Conservation (phyloP, 2,329 filamentous ascomycete genomes). For the Talaromyces sp. region DNA sequence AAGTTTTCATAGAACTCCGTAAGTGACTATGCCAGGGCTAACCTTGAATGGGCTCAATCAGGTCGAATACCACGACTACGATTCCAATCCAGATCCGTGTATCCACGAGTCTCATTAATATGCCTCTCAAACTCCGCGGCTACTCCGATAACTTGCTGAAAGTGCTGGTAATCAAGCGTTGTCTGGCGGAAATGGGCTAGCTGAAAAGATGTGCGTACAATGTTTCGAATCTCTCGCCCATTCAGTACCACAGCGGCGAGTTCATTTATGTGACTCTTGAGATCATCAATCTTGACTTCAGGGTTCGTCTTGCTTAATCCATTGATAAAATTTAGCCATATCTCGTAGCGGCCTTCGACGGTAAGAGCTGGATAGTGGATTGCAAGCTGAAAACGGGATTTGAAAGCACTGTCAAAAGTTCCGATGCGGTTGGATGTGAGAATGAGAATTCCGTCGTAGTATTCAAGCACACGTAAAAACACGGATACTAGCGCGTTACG, state of each 20-base stretch:
- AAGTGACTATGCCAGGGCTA: too few relatives aligned
- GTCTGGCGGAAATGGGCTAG: not conserved
- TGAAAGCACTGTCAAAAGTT: conserved; percentile 37
- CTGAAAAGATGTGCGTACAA: not conserved
- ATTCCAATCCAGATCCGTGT: not conserved
- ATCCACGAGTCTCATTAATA: not conserved
- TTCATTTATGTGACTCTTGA: not conserved
- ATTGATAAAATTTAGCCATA: not conserved
- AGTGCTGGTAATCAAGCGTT: not conserved
- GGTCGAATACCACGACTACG: not conserved
- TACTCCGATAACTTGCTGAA: not conserved
- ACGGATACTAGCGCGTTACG: conserved; percentile 18
- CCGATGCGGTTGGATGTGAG: conserved; percentile 36
- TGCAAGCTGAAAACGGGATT: conserved; percentile 21
- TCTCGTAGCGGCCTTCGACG: not conserved
- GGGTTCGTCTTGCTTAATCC: not conserved
- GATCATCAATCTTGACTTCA: not conserved
- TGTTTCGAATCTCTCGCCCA: conserved; percentile 2
- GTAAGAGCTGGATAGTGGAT: conserved; percentile 17
- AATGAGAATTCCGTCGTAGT: conserved; percentile 37
- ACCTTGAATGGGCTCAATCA: too few relatives aligned
- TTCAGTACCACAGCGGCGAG: not conserved
- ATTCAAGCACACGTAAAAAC: conserved; percentile 38
- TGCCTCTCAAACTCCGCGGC: not conserved
- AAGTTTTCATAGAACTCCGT: too few relatives aligned